Evolutionary conservation across 768 basidiomycete species (phyloP), one percentile per base, ranked within the genome.

Genomic region (Rossbeevera mucosa): DNA sequence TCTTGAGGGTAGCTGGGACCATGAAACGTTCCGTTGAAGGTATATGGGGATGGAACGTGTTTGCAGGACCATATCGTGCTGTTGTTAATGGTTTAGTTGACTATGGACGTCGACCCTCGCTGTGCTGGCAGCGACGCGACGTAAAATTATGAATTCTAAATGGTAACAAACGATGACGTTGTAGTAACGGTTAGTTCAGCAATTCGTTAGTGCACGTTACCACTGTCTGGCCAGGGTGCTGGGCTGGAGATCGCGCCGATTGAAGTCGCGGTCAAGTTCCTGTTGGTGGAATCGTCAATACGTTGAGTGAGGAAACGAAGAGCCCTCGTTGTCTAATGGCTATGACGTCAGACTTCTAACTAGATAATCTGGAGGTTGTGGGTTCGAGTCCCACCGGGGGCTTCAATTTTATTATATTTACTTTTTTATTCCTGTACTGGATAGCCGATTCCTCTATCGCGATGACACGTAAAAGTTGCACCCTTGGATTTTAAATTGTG

Each of bases 301-400:
- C 6, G n/a, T 48, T 40, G 21, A 43, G n/a, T 40, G 21, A 43
- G n/a, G 26, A 6, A 4, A 1, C 2, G n/a, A 4, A 25, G 63
- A 57, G 85, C 85, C 84, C 85, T 77, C 78, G 81, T 87, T 84
- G 85, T 86, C 84, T 87, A 86, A 87, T 87, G 85, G 85, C 75
- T 84, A 87, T 87, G 85, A 86, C 85, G 85, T 86, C 85, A 87
- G 85, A 87, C 85, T 87, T 87, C 85, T 87, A 84, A 52, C 80
- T 76, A 81, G 84, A 83, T 79, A 78, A 56, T 86, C 85, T 86
- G 85, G 82, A 86, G 85, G 84, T 80, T 87, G 83, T 80, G 84
- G 78, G 85, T 87, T 87, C 85, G 85, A 87, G 76, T 86, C 85
- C 79, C 83, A 81, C 83, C 80, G 78, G 84, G 85, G 83, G 85